phyloP scores from a whole-genome alignment of 2,329 filamentous ascomycete genomes.

The Scedosporium apiospermum region DNA sequence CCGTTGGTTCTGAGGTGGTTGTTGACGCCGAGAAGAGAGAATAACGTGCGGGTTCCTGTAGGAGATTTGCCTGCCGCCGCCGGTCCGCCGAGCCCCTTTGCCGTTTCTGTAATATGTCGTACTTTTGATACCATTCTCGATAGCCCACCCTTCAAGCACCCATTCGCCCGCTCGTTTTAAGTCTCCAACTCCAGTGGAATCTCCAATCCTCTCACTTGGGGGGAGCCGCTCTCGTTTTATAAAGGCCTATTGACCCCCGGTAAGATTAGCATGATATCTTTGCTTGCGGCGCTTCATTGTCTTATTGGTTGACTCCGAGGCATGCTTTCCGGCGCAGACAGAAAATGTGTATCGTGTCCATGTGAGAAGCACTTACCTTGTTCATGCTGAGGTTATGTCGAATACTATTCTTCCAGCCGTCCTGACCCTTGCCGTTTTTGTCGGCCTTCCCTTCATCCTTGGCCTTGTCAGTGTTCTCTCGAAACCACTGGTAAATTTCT shows the following conservation, averaged over 20 bases:
- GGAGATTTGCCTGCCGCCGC: background rate
- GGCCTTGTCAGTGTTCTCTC: slow-evolving; percentile 70
- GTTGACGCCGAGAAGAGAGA: too few species aligned
- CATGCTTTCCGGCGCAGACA: too few species aligned
- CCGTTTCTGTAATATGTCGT: slow-evolving; percentile 69
- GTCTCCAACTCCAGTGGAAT: background rate
- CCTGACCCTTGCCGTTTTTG: slow-evolving; percentile 78
- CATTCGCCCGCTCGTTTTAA: slow-evolving; percentile 61
- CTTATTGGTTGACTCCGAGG: too few species aligned
- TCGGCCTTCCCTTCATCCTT: slow-evolving; percentile 84
- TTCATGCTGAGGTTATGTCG: slow-evolving; percentile 97
- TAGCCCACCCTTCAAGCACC: slow-evolving; percentile 63
- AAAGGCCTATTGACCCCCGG: background rate
- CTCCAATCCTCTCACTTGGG: background rate
- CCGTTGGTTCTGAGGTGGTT: background rate
- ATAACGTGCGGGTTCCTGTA: background rate
- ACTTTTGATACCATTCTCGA: slow-evolving; percentile 65
- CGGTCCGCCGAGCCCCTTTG: slow-evolving; percentile 19
- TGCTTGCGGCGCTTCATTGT: too few species aligned
- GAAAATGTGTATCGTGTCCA: background rate
- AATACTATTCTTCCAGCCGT: slow-evolving; percentile 92
- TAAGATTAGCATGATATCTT: too few species aligned
- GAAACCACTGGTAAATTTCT: slow-evolving; percentile 87
- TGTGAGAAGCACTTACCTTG: slow-evolving; percentile 44
- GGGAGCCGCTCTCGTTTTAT: background rate